These are phyloP conservation scores for Populus hybrid DNA, from an alignment of 441 rosid species.

Conservation along the genomic window DNA sequence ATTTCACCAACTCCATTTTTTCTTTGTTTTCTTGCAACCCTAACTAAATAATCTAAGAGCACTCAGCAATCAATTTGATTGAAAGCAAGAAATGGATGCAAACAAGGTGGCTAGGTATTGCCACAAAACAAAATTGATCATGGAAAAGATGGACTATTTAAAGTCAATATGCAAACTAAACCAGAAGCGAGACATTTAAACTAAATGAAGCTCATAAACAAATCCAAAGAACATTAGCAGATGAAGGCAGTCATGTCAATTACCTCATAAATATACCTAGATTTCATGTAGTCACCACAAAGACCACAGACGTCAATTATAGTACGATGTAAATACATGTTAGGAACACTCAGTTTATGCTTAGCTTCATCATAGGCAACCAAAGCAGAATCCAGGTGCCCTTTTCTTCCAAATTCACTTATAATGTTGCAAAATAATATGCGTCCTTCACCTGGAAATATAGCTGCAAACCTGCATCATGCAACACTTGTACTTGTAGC, in stretches of 20 bases:
- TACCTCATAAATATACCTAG: slow-evolving; percentile 89
- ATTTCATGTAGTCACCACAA: slow-evolving; percentile 65
- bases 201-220: slow-evolving; percentile 15
- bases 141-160: neutral
- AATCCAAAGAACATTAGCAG: neutral
- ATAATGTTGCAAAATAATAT: slow-evolving; percentile 62
- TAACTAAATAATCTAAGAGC: neutral
- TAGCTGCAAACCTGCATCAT: slow-evolving; percentile 64
- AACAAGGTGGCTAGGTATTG: neutral
- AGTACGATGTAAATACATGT: slow-evolving; percentile 74
- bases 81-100: neutral
- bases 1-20: neutral
- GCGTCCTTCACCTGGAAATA: slow-evolving; percentile 55
- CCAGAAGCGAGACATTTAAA: neutral
- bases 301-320: slow-evolving; percentile 77
- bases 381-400: slow-evolving; percentile 71
- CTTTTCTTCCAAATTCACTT: slow-evolving; percentile 69
- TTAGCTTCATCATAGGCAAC: slow-evolving; percentile 63
- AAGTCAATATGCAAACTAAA: neutral
- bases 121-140: neutral
- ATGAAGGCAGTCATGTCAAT: slow-evolving; percentile 17
- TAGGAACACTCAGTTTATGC: slow-evolving; percentile 48
- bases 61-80: neutral
- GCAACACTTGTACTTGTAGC: neutral
- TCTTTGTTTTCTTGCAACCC: neutral